These are phyloP conservation scores for Schizochytrium sp. DNA, from an alignment of 108 stramenopile genomes.

Conservation along the genomic window DNA sequence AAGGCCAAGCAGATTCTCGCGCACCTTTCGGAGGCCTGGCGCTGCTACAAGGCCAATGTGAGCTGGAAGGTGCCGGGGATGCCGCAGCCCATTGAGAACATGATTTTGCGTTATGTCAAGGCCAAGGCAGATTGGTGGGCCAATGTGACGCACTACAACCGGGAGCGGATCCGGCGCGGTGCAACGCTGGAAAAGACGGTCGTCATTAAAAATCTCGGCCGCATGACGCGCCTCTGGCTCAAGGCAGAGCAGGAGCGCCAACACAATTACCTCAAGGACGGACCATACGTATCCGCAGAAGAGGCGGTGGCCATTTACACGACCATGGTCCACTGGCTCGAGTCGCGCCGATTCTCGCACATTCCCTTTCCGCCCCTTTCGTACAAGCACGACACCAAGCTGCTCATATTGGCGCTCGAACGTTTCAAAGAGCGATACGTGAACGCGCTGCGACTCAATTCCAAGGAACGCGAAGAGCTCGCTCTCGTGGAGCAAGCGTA, in stretches of 20 bases:
- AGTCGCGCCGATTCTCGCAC: constrained; percentile 92
- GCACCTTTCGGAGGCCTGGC: constrained; percentile 92
- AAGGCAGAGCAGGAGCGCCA: constrained; percentile 99
- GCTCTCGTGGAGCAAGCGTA: constrained; percentile 97
- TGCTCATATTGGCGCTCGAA: constrained; percentile 95
- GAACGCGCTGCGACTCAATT: constrained; percentile 81
- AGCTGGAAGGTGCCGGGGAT: constrained; percentile 99
- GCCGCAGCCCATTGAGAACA: constrained; percentile 98
- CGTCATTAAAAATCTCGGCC: constrained; percentile 95
- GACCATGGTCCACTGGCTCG: constrained; percentile 98
- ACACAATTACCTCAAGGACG: constrained; percentile 98
- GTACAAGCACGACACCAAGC: constrained; percentile 99
- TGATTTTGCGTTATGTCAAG: constrained; percentile 99
- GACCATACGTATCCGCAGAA: constrained; percentile 93
- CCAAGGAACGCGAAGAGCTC: constrained; percentile 87
- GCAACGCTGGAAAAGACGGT: constrained; percentile 99
- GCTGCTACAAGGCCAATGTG: constrained; percentile 99
- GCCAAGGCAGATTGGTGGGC: constrained; percentile 99
- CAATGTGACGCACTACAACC: constrained; percentile 94
- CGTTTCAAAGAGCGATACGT: constrained; percentile 95
- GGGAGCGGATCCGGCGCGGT: constrained; percentile 97
- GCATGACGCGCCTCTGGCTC: constrained; percentile 93
- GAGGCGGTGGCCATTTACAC: constrained; percentile 99
- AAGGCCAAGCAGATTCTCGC: constrained; percentile 91
- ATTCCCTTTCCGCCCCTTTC: constrained; percentile 97